Percentiles rank a stretch among this genome's conserved stretches.
phyloP scores from a whole-genome alignment of 495 filamentous ascomycete genomes.

The Xylaria longipes region DNA sequence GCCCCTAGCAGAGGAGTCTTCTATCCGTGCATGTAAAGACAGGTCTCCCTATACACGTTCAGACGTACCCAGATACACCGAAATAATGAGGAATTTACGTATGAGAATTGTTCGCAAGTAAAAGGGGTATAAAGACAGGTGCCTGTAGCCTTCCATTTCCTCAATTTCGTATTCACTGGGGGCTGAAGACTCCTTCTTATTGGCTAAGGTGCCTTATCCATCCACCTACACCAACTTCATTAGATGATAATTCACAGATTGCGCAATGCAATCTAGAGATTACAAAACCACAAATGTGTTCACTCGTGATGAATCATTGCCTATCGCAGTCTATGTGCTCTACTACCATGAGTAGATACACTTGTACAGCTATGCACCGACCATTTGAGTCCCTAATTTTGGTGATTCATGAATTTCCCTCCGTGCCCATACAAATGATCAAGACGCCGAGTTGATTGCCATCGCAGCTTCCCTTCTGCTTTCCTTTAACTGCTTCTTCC shows the following conservation, averaged over 20 bases:
- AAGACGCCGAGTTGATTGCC: constrained; percentile 40
- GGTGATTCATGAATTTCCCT: constrained; percentile 30
- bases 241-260: neutral
- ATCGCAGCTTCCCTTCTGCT: constrained; percentile 25
- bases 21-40: neutral
- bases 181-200: neutral
- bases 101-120: neutral
- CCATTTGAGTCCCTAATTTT: constrained; percentile 28
- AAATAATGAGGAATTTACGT: neutral
- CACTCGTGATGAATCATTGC: constrained; percentile 33
- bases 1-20: neutral
- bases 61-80: neutral
- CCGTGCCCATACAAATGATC: constrained; percentile 41
- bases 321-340: constrained; percentile 31
- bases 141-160: neutral
- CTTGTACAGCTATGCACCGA: constrained; percentile 29
- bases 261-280: too few relatives aligned
- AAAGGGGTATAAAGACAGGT: neutral
- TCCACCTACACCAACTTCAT: neutral
- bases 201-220: neutral
- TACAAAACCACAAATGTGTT: neutral
- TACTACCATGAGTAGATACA: constrained; percentile 24
- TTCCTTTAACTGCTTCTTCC: constrained; percentile 20
- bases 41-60: neutral
- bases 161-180: neutral